Base-by-base conservation (phyloP, 1,284 basidiomycete genomes). In the Irpex rosettiformis region DNA sequence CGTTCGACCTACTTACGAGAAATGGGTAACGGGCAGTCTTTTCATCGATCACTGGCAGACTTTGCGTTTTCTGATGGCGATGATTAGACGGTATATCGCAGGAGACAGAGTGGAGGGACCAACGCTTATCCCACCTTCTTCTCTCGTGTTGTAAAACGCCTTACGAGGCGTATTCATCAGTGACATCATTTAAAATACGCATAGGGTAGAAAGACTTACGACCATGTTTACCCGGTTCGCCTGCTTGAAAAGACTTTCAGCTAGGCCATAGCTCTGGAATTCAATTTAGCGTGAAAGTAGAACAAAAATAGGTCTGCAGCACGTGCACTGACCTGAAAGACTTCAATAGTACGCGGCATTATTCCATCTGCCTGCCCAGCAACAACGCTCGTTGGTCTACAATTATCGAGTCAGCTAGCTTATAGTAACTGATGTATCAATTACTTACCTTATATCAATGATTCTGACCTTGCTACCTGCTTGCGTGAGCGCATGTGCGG, bases 291-390 rank as follows among this genome's bases (percentile, higher is more conserved):
- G n/a, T 40, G 37, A 40, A 40, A 13, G 25, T 29, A 13, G 22
- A 30, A 33, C 18, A 28, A 24, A 18, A 16, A 11, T 6, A 18
- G 18, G 43, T 30, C 49, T 54, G 18, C 49, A 24, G 37, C 16
- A 37, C 33, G 33, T 28, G 29, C 4, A 33, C 65, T 28, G 48
- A 83, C 86, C 79, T 90, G 85, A 25, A 93, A 72, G 8, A 91
- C 84, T 70, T 93, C 91, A 52, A 91, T 82, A 0, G 88, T 89
- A 47, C 89, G 79, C 1, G 88, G 87, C 67, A 89, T 86, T 54
- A 91, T 85, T 3, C 89, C 90, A 67, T 93, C 90, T 0, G 89
- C 90, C 65, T 91, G 88, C 13, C 91, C 90, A 4, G 83, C 82
- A 42, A 76, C 65, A 16, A 89, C 79, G 64, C 79, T 84, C n/a